These are phyloP conservation scores for Chrysopogon serrulatus DNA, from an alignment of 176 grass and related monocot genomes.

Conservation along the genomic window DNA sequence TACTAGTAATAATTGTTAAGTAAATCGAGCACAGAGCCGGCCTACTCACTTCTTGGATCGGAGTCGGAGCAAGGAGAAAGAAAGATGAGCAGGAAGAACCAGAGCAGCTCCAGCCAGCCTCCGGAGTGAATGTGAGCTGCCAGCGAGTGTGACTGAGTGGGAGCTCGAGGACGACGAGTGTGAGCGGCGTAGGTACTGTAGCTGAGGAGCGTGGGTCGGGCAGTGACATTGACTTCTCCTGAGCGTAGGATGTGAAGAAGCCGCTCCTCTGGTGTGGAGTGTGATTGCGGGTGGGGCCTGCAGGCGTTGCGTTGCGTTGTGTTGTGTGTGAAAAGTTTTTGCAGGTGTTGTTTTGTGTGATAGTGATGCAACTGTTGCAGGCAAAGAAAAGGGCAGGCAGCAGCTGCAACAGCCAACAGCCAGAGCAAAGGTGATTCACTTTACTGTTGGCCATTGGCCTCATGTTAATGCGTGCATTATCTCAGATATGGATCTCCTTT, in stretches of 20 bases:
- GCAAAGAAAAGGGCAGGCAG: too few species aligned
- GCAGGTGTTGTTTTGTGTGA: not conserved
- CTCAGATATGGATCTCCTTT: not conserved
- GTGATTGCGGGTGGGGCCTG: too few species aligned
- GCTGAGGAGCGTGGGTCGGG: not conserved
- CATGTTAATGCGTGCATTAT: not conserved
- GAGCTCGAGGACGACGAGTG: not conserved
- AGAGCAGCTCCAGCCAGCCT: not conserved
- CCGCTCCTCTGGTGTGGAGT: too few species aligned
- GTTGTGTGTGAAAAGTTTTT: constrained; percentile 39
- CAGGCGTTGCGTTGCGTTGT: too few species aligned
- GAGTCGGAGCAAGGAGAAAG: constrained; percentile 10
- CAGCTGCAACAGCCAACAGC: not conserved
- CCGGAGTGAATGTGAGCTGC: not conserved
- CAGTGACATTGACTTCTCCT: constrained; percentile 41
- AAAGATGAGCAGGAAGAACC: not conserved
- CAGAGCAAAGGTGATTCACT: constrained; percentile 34
- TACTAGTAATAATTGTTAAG: not conserved
- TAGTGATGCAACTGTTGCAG: not conserved
- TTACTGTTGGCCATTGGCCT: constrained; percentile 5
- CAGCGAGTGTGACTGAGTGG: not conserved
- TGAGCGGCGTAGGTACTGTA: constrained; percentile 7
- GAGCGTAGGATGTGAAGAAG: too few species aligned
- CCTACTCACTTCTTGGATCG: constrained; percentile 37
- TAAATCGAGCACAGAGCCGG: not conserved